Evolutionary conservation across 2,329 filamentous ascomycete species (phyloP), one percentile per base, ranked within the genome.

Genomic region (Lasiodiplodia theobromae): DNA sequence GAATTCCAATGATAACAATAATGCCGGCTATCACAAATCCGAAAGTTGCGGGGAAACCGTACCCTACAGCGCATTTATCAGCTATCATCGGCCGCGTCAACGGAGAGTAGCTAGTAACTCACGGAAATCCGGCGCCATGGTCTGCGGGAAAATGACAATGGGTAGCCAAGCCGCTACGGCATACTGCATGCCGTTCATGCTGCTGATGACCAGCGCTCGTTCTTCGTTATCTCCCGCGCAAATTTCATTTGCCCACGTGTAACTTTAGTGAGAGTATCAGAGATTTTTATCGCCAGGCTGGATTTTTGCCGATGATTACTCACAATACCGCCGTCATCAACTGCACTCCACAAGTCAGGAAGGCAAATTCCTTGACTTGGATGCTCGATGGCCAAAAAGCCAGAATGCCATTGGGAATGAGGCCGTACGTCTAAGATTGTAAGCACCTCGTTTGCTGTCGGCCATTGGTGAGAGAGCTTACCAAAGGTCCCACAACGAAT

Each of bases 301-400:
- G 4, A 12, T 12, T 3, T 1, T 34, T 23, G 4, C 11, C 3
- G 2, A n/a, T 14, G 28, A 25, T 11, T 28, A 71, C 74, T 62
- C 71, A 78, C 76, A 76, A 78, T 1, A 80, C 75, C 3, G 76
- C 78, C 3, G 79, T 79, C 75, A 79, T 78, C 0, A 79, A 71
- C 25, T 78, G 75, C 1, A 77, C 70, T 11, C 73, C 73, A 14
- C 66, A 67, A 12, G 73, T 75, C n/a, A 78, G 66, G 49, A 77
- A 77, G 10, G 75, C 75, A 65, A 77, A 77, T 37, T 76, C 70
- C 64, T 76, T 76, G 34, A 77, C 60, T 2, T 65, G 49, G 0
- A 73, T 38, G 49, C 74, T 72, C 2, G 70, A 18, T 2, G 75
- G 72, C 74, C 74, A 74, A n/a, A 72, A 64, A 8, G 76, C 75